These are phyloP conservation scores for Tetrahymena thermophila DNA, from an alignment of 73 alveolate genomes.

Conservation along the genomic window DNA sequence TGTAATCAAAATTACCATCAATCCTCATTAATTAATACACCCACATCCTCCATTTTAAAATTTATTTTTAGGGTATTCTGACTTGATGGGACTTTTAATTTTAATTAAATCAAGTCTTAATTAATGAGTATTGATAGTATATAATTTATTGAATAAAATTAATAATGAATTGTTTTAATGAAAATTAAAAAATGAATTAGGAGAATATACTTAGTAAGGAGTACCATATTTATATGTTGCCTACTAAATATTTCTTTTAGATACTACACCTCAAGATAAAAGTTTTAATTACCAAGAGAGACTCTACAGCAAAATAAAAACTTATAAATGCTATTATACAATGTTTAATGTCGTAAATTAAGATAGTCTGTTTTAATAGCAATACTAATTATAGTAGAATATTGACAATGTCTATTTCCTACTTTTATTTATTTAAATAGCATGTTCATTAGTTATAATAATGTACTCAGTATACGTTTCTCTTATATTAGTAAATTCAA, in stretches of 20 bases:
- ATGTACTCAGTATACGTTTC: neutral
- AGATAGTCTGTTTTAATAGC: neutral
- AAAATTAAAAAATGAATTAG: neutral
- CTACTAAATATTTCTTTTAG: neutral
- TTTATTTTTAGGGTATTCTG: too few species aligned
- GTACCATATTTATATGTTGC: neutral
- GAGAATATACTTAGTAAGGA: neutral
- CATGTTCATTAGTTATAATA: neutral
- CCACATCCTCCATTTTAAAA: too few species aligned
- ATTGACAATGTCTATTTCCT: neutral
- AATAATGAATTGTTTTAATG: too few species aligned
- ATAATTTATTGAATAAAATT: too few species aligned
- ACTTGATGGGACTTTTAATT: too few species aligned
- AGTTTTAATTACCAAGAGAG: neutral
- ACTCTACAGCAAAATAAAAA: neutral
- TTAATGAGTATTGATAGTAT: too few species aligned
- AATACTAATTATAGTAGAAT: neutral
- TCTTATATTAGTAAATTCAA: neutral
- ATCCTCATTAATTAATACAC: too few species aligned
- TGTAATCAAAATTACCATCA: too few species aligned
- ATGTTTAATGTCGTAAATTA: neutral
- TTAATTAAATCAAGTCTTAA: too few species aligned
- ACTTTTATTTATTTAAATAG: neutral
- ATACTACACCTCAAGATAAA: neutral
- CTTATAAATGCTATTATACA: neutral